Conservation (phyloP, 2,329 filamentous ascomycete genomes). For the Fusarium sororula region DNA sequence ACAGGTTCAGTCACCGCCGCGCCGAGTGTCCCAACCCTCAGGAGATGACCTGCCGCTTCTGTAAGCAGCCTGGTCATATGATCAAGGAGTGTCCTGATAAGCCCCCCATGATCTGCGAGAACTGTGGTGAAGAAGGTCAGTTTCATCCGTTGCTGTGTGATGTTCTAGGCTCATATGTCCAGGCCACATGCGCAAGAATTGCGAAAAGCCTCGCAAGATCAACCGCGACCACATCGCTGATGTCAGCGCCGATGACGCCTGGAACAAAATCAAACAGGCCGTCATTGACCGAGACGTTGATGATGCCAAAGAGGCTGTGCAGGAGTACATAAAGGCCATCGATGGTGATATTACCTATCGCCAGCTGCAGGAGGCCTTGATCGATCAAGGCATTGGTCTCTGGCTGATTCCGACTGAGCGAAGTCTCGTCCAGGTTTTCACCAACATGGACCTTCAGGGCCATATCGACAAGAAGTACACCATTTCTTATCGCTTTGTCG, state of each 20-base stretch:
- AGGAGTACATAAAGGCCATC: constrained; percentile 68
- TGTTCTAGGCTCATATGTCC: constrained; percentile 12
- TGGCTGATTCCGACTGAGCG: constrained; percentile 72
- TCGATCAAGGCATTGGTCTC: constrained; percentile 61
- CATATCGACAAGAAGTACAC: constrained; percentile 71
- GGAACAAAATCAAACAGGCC: constrained; percentile 64
- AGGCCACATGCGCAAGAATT: constrained; percentile 67
- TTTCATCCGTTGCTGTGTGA: background rate
- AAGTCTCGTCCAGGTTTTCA: constrained; percentile 64
- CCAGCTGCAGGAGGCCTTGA: constrained; percentile 69
- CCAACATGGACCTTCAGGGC: constrained; percentile 78
- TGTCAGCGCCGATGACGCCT: constrained; percentile 64
- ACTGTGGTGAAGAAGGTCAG: constrained; percentile 69
- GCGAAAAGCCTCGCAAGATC: constrained; percentile 68
- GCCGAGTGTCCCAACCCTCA: constrained; percentile 49
- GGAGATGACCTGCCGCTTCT: constrained; percentile 53
- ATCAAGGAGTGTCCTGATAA: constrained; percentile 71
- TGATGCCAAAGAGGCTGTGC: constrained; percentile 67
- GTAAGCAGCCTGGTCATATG: constrained; percentile 62
- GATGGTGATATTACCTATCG: constrained; percentile 65
- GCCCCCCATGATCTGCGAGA: constrained; percentile 64
- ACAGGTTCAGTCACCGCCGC: constrained; percentile 41
- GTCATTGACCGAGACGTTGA: constrained; percentile 66
- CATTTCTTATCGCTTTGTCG: constrained; percentile 68
- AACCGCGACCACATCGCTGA: constrained; percentile 61